Evolutionary conservation across 2,329 filamentous ascomycete species (phyloP).

Genomic region (Ophiocordyceps camponoti-floridani): DNA sequence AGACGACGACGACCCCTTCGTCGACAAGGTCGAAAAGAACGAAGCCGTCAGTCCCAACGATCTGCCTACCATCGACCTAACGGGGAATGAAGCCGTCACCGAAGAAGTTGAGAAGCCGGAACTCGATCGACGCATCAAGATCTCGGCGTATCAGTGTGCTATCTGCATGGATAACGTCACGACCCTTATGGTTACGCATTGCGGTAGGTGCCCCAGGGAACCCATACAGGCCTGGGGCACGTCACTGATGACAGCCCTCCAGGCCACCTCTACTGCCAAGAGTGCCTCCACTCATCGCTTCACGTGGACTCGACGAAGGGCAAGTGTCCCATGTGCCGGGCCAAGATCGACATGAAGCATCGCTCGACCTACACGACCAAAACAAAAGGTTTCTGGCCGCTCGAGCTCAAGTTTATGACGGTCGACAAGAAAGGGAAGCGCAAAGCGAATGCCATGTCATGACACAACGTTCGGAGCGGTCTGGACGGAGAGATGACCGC

Average conservation of each 20-base stretch:
- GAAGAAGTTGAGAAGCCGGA: conserved; percentile 24
- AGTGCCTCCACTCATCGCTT: conserved; percentile 42
- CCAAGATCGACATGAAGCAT: conserved; percentile 33
- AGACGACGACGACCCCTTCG: conserved; percentile 13
- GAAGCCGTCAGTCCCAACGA: conserved; percentile 8
- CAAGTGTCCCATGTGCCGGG: conserved; percentile 45
- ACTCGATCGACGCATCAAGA: conserved; percentile 29
- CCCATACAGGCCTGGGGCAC: not conserved
- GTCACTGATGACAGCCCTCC: not conserved
- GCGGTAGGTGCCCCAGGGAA: conserved; percentile 30
- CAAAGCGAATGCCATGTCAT: conserved; percentile 13
- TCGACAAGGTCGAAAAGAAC: conserved; percentile 4
- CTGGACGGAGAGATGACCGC: too few species aligned
- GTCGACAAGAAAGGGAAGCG: conserved; percentile 30
- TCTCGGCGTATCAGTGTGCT: conserved; percentile 43
- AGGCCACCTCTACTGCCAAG: conserved; percentile 49
- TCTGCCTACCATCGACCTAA: conserved; percentile 16
- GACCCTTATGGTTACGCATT: conserved; percentile 44
- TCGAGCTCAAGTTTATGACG: conserved; percentile 46
- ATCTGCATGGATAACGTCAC: conserved; percentile 49
- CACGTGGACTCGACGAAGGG: conserved; percentile 35
- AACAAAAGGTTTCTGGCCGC: conserved; percentile 35
- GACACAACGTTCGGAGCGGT: not conserved
- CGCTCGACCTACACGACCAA: conserved; percentile 22
- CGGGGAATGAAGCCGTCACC: conserved; percentile 24